Conservation (phyloP, 306 rosid species). For the Cucurbita maxima region DNA sequence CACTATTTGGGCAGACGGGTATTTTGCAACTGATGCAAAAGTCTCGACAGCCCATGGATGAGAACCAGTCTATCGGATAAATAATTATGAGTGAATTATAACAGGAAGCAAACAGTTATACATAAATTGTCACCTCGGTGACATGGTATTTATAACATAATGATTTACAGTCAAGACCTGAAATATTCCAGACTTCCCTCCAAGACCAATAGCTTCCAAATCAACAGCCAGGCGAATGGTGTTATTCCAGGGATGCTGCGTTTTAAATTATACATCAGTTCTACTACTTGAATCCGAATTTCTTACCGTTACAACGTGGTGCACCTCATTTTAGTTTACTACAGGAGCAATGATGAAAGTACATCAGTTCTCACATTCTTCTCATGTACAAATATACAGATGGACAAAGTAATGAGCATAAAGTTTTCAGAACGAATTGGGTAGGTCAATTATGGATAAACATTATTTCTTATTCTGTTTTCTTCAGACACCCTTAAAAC, state of each 20-base stretch:
- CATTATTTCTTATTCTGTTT: neutral
- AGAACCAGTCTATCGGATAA: conserved; percentile 70
- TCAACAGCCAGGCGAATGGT: conserved; percentile 71
- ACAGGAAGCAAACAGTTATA: neutral
- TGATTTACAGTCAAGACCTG: conserved; percentile 49
- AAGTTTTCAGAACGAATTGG: neutral
- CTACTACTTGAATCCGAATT: neutral
- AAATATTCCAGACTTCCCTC: conserved; percentile 87
- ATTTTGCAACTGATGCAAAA: conserved; percentile 69
- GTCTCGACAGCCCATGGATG: conserved; percentile 86
- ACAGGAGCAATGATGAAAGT: neutral
- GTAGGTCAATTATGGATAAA: neutral
- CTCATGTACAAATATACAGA: neutral
- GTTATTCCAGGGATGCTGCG: conserved; percentile 91
- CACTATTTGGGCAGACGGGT: conserved; percentile 64
- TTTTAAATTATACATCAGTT: conserved; percentile 9
- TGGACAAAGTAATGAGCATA: neutral
- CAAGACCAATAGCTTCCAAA: conserved; percentile 94
- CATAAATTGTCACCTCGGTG: conserved; percentile 3
- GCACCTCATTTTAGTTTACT: neutral
- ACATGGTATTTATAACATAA: conserved; percentile 3
- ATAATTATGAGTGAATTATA: conserved; percentile 6
- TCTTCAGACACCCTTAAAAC: neutral
- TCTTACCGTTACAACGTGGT: neutral
- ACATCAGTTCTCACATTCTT: neutral